Percentiles rank a stretch among this genome's conserved stretches.
phyloP scores from a whole-genome alignment of 257 asterid genomes.

The Solanum habrochaites region DNA sequence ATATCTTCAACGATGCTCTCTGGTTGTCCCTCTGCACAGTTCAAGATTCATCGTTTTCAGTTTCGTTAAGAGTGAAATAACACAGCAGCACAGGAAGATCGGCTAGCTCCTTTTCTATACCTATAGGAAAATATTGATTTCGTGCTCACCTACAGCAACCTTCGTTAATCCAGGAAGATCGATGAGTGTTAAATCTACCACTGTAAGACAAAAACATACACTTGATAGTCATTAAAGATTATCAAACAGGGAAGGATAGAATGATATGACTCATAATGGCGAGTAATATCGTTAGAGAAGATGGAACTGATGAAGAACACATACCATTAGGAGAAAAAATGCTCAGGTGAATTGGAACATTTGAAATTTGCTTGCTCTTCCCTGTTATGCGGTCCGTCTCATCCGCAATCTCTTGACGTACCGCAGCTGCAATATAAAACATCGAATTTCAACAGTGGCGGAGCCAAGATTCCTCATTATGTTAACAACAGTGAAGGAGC shows the following conservation, averaged over 20 bases:
- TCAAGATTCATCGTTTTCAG: slow-evolving; percentile 1
- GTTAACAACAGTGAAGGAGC: background rate
- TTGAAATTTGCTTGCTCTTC: slow-evolving; percentile 76
- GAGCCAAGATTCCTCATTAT: background rate
- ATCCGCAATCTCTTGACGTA: slow-evolving; percentile 83
- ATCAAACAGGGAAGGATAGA: background rate
- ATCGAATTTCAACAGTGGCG: background rate
- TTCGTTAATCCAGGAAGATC: slow-evolving; percentile 98
- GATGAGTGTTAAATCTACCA: slow-evolving; percentile 80
- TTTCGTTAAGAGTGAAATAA: background rate
- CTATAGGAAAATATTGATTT: slow-evolving; percentile 5
- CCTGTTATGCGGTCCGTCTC: slow-evolving; percentile 97
- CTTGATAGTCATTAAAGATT: background rate
- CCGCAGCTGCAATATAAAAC: slow-evolving; percentile 60
- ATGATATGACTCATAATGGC: background rate
- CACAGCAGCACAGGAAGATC: background rate
- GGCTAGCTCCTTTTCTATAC: background rate
- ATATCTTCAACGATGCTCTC: slow-evolving; percentile 88
- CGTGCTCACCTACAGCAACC: slow-evolving; percentile 90
- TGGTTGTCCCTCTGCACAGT: slow-evolving; percentile 77
- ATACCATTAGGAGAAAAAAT: slow-evolving; percentile 88
- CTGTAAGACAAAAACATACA: slow-evolving; percentile 37
- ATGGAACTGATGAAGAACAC: slow-evolving; percentile 3
- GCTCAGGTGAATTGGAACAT: slow-evolving; percentile 89
- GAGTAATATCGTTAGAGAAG: background rate